Conservation (phyloP, 768 basidiomycete species). For the Hericium erinaceus region DNA sequence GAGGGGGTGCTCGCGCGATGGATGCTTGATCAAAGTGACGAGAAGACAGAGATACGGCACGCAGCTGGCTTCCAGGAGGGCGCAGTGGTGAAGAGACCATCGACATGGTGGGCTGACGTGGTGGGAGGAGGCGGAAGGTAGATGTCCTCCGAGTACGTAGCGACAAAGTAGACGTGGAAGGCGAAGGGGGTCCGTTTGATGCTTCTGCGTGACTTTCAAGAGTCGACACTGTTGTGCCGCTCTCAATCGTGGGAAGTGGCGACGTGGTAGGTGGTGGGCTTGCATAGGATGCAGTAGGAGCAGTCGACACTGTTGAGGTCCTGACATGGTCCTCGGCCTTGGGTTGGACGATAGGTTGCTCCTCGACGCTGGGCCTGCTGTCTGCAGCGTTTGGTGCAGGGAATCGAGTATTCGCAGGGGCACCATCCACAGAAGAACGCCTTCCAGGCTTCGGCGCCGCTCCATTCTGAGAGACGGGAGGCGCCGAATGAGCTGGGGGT, state of each 20-base stretch:
- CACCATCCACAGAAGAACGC: too few species aligned
- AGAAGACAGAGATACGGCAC: slow-evolving; percentile 12
- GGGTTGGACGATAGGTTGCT: neutral
- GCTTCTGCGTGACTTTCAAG: too few species aligned
- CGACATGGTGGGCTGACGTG: slow-evolving; percentile 19
- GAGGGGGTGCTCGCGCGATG: slow-evolving; percentile 8
- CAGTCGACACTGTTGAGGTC: too few species aligned
- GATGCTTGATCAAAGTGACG: slow-evolving; percentile 8
- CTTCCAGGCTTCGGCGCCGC: too few species aligned
- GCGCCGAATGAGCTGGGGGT: neutral
- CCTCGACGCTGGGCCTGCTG: neutral
- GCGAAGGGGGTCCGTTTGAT: neutral
- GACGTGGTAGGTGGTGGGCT: too few species aligned
- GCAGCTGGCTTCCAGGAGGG: slow-evolving; percentile 13
- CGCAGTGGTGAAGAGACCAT: slow-evolving; percentile 28
- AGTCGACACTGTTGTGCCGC: too few species aligned
- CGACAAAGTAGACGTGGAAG: slow-evolving; percentile 3
- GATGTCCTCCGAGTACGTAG: slow-evolving; percentile 29
- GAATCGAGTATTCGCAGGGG: too few species aligned
- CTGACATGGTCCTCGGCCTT: neutral
- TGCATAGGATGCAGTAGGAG: too few species aligned
- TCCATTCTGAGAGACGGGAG: too few species aligned
- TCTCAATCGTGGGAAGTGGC: too few species aligned
- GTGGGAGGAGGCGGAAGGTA: slow-evolving; percentile 45
- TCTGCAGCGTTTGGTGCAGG: too few species aligned